Percentiles rank a stretch among this genome's conserved stretches.
phyloP scores from a whole-genome alignment of 2,329 filamentous ascomycete species.

The Fusarium equiseti region DNA sequence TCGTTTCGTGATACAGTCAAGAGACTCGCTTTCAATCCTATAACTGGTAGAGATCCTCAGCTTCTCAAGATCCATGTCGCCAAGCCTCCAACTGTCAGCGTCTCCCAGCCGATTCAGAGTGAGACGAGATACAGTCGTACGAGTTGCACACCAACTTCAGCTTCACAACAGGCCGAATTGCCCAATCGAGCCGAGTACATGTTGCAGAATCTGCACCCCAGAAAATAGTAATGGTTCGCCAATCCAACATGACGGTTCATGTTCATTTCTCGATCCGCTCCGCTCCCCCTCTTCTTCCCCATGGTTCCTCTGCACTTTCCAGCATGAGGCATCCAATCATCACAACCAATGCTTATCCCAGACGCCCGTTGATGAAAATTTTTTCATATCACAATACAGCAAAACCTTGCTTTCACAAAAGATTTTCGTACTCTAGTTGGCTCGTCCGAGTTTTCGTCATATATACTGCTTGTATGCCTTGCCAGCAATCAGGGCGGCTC shows the following conservation, averaged over 20 bases:
- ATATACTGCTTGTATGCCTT: conserved; percentile 23
- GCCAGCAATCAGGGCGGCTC: conserved; percentile 26
- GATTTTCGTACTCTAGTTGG: conserved; percentile 11
- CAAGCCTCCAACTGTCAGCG: conserved; percentile 2
- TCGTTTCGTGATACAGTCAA: not conserved
- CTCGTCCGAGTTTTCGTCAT: conserved; percentile 4
- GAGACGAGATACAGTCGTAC: conserved; percentile 18
- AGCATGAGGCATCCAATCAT: conserved; percentile 37
- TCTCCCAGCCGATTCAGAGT: conserved; percentile 2
- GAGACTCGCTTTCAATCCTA: not conserved
- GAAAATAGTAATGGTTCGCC: conserved; percentile 30
- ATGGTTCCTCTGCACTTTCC: conserved; percentile 29
- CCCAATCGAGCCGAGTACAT: conserved; percentile 4
- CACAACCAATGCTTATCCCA: conserved; percentile 29
- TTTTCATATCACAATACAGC: conserved; percentile 32
- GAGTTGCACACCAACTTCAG: conserved; percentile 8
- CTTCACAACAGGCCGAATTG: not conserved
- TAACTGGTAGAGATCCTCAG: not conserved
- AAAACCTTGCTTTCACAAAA: conserved; percentile 1
- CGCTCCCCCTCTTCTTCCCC: conserved; percentile 22
- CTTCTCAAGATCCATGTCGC: not conserved
- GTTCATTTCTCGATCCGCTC: conserved; percentile 31
- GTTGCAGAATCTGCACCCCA: conserved; percentile 19
- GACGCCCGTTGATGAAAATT: conserved; percentile 36
- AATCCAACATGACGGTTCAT: not conserved